These are phyloP conservation scores for Aspergillus sp. DNA, from an alignment of 2,329 filamentous ascomycete genomes.

Conservation along the genomic window DNA sequence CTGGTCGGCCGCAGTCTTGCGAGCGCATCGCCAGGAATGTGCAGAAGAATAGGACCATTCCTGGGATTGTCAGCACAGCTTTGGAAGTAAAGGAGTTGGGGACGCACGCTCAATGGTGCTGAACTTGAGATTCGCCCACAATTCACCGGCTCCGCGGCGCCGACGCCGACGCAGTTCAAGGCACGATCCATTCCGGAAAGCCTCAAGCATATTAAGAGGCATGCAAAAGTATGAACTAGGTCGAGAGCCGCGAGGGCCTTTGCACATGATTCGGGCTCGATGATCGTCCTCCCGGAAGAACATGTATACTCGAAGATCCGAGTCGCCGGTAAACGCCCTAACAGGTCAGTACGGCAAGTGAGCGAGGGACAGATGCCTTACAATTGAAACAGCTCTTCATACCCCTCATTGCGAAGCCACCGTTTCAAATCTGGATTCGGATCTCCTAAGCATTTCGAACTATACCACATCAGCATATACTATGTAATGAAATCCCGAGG, in stretches of 20 bases:
- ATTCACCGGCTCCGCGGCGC: conserved; percentile 34
- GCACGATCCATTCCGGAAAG: conserved; percentile 31
- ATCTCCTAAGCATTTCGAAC: conserved; percentile 32
- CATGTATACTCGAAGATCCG: conserved; percentile 42
- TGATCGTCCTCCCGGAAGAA: conserved; percentile 47
- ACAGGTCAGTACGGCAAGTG: background rate
- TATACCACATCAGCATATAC: conserved; percentile 9
- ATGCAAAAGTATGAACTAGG: conserved; percentile 44
- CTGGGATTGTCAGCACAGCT: conserved; percentile 21
- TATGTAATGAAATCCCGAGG: background rate
- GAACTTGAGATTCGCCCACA: conserved; percentile 53
- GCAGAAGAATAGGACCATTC: conserved; percentile 52
- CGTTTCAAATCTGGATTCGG: conserved; percentile 19
- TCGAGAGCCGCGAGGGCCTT: conserved; percentile 35
- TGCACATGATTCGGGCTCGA: conserved; percentile 49
- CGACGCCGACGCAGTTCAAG: conserved; percentile 31
- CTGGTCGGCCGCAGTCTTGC: conserved; percentile 43
- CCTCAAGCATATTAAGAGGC: conserved; percentile 42
- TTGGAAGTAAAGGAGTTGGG: background rate
- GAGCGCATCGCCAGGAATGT: conserved; percentile 52
- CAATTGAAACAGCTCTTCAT: conserved; percentile 34
- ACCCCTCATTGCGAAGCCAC: conserved; percentile 27
- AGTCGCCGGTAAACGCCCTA: conserved; percentile 43
- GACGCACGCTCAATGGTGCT: conserved; percentile 47
- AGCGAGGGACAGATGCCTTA: conserved; percentile 14